These are phyloP conservation scores for Sisymbrium irio DNA, from an alignment of 345 rosid genomes.

Conservation along the genomic window DNA sequence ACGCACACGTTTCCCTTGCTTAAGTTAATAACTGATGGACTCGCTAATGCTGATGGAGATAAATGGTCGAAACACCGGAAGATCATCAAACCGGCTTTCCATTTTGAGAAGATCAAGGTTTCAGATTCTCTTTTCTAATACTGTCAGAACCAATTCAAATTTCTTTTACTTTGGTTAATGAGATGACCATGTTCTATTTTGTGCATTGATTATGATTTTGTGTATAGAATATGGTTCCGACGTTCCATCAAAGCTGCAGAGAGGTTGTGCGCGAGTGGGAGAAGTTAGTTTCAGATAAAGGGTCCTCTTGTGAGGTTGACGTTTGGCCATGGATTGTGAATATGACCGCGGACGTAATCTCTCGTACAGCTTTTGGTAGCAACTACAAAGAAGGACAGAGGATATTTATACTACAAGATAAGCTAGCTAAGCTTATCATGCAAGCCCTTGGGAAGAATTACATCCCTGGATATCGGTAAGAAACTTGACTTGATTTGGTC, in stretches of 20 bases:
- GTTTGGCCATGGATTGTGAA: slow-evolving; percentile 39
- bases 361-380: slow-evolving; percentile 47
- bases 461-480: slow-evolving; percentile 40
- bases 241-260: slow-evolving; percentile 31
- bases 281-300: slow-evolving; percentile 18
- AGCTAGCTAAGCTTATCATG: slow-evolving; percentile 19
- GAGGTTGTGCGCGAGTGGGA: slow-evolving; percentile 36
- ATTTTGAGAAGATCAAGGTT: slow-evolving; percentile 42
- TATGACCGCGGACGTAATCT: slow-evolving; percentile 42
- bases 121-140: neutral
- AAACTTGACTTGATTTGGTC: neutral
- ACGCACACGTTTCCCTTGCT: slow-evolving; percentile 13
- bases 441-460: slow-evolving; percentile 20
- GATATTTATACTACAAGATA: slow-evolving; percentile 37
- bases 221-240: slow-evolving; percentile 27
- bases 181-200: neutral
- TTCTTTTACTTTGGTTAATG: neutral
- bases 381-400: slow-evolving; percentile 40
- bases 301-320: slow-evolving; percentile 35
- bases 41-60: slow-evolving; percentile 33
- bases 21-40: slow-evolving; percentile 31
- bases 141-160: neutral
- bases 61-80: slow-evolving; percentile 44
- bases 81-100: slow-evolving; percentile 48
- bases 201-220: neutral